Evolutionary conservation across 169 alveolate genomes (phyloP).

Genomic region (Cryptosporidium parvum): DNA sequence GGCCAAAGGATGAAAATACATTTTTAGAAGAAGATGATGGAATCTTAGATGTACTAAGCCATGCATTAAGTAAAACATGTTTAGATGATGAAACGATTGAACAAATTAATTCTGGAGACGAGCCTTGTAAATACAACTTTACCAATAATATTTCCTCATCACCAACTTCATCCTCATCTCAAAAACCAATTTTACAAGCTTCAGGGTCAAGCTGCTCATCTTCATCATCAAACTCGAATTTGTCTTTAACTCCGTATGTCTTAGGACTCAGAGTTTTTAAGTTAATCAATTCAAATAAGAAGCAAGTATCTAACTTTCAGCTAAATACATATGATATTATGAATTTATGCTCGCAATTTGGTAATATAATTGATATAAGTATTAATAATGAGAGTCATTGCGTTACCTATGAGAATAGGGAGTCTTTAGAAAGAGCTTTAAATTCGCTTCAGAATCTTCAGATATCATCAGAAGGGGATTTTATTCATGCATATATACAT

Average conservation of each 20-base stretch:
- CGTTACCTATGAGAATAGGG: conserved; percentile 42
- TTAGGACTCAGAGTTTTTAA: conserved; percentile 37
- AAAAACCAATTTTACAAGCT: neutral
- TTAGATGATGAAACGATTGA: conserved; percentile 19
- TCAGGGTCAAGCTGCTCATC: neutral
- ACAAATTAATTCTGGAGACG: conserved; percentile 6
- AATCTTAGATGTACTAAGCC: conserved; percentile 51
- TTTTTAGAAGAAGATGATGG: conserved; percentile 67
- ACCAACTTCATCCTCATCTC: neutral
- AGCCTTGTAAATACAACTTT: neutral
- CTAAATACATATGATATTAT: conserved; percentile 52
- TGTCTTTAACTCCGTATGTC: neutral
- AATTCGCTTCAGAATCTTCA: conserved; percentile 51
- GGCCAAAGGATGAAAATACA: neutral
- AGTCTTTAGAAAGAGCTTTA: conserved; percentile 57
- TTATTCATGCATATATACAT: conserved; percentile 66
- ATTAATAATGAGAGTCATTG: conserved; percentile 22
- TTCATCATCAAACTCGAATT: neutral
- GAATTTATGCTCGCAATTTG: conserved; percentile 70
- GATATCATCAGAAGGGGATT: conserved; percentile 63
- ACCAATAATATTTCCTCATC: neutral
- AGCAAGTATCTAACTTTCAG: conserved; percentile 33
- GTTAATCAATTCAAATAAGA: conserved; percentile 15
- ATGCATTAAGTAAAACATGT: conserved; percentile 37
- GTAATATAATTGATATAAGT: conserved; percentile 36